Evolutionary conservation across 352 stramenopile species (phyloP).

Genomic region (Globisporangium barbulae): DNA sequence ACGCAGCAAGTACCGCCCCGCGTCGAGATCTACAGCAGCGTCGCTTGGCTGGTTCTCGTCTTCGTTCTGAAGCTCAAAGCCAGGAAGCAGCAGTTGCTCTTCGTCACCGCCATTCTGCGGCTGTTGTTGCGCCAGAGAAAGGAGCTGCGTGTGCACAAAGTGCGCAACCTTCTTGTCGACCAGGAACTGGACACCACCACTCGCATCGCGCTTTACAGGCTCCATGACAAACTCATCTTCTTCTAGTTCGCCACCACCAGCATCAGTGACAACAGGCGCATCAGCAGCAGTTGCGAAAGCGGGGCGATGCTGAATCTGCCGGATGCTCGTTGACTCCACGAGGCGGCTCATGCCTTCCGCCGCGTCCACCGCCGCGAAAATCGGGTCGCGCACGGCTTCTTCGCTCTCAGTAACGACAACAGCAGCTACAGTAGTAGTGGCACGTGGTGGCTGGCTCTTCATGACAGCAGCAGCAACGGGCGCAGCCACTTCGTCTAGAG

Average conservation of each 20-base stretch:
- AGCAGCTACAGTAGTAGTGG: background rate
- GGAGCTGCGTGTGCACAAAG: constrained; percentile 3
- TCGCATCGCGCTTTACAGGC: background rate
- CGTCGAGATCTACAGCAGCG: background rate
- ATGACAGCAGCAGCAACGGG: background rate
- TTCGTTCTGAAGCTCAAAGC: background rate
- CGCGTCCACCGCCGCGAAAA: constrained; percentile 2
- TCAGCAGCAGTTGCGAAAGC: background rate
- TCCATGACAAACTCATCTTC: background rate
- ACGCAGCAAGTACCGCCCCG: constrained; percentile 9
- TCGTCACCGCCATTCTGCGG: background rate
- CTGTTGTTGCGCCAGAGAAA: background rate
- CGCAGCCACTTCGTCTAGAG: background rate
- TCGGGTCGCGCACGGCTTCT: background rate
- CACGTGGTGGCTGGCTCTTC: background rate
- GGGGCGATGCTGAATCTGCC: background rate
- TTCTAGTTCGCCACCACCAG: background rate
- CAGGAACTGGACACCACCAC: background rate
- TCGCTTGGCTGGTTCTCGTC: background rate
- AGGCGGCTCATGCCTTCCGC: constrained; percentile 12
- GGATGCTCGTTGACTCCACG: constrained; percentile 1
- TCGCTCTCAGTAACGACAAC: background rate
- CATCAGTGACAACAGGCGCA: background rate
- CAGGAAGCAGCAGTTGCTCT: background rate
- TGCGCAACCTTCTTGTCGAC: constrained; percentile 2